A percentile compares a stretch with the other conserved stretches of the same genome.
phyloP scores from a whole-genome alignment of 2,329 filamentous ascomycete species.

The Davidsoniella virescens region DNA sequence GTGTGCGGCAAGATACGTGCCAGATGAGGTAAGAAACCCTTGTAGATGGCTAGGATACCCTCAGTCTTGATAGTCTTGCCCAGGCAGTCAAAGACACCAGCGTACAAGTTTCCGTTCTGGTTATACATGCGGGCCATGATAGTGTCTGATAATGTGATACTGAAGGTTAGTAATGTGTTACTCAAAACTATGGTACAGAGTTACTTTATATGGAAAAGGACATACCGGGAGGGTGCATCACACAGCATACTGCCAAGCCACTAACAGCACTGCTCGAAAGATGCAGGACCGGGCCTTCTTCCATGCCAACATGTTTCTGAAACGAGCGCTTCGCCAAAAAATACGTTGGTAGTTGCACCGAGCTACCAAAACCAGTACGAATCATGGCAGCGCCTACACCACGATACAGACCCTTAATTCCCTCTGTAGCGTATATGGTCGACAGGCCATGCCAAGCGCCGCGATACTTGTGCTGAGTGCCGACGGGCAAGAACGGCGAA shows the following conservation, averaged over 20 bases:
- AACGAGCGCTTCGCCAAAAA: constrained; percentile 90
- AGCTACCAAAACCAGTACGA: constrained; percentile 85
- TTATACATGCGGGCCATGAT: constrained; percentile 99
- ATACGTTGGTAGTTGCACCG: constrained; percentile 91
- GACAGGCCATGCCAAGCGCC: constrained; percentile 70
- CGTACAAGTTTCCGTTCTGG: constrained; percentile 95
- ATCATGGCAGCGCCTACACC: constrained; percentile 91
- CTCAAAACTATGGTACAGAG: too few relatives aligned
- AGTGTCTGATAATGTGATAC: constrained; percentile 41
- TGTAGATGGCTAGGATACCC: constrained; percentile 85
- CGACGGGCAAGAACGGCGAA: constrained; percentile 81
- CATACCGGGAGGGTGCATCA: constrained; percentile 91
- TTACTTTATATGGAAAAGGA: constrained; percentile 12
- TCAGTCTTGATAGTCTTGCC: constrained; percentile 83
- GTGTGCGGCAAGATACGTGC: constrained; percentile 91
- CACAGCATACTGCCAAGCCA: constrained; percentile 89
- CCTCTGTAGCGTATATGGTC: constrained; percentile 65
- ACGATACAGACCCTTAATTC: constrained; percentile 67
- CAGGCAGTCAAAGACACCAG: constrained; percentile 79
- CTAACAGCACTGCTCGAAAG: constrained; percentile 75
- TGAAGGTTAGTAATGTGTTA: not conserved
- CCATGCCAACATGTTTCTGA: constrained; percentile 67
- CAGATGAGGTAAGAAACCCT: constrained; percentile 90
- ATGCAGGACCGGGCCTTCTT: constrained; percentile 80
- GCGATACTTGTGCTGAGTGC: constrained; percentile 87